Conservation (phyloP, 2,329 filamentous ascomycete genomes). For the Ophidiomyces ophidiicola region DNA sequence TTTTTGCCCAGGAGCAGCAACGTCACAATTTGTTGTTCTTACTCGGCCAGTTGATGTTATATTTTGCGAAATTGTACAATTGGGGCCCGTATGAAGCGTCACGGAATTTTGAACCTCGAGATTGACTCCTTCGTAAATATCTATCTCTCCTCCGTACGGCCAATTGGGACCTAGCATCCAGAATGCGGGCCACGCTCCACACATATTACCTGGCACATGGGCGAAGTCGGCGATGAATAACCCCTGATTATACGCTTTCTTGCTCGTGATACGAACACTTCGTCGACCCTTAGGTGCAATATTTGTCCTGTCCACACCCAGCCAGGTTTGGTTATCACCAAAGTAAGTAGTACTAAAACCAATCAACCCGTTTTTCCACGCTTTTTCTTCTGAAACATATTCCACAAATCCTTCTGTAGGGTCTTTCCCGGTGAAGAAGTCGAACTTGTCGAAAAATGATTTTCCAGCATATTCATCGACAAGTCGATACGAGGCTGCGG, state of each 20-base stretch:
- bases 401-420: slow-evolving; percentile 42
- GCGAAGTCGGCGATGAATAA: slow-evolving; percentile 38
- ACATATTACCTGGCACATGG: slow-evolving; percentile 38
- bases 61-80: slow-evolving; percentile 32
- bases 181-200: slow-evolving; percentile 42
- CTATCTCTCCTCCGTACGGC: slow-evolving; percentile 38
- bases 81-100: slow-evolving; percentile 38
- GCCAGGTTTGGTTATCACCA: slow-evolving; percentile 27
- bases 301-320: slow-evolving; percentile 35
- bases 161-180: slow-evolving; percentile 34
- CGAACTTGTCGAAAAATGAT: slow-evolving; percentile 40
- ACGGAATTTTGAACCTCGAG: slow-evolving; percentile 33
- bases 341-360: slow-evolving; percentile 21
- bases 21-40: slow-evolving; percentile 39
- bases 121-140: slow-evolving; percentile 44
- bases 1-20: slow-evolving; percentile 29
- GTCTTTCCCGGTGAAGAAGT: slow-evolving; percentile 38
- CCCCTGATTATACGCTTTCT: slow-evolving; percentile 35
- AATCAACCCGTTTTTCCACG: slow-evolving; percentile 28
- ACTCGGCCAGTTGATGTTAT: slow-evolving; percentile 40
- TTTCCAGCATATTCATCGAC: slow-evolving; percentile 34
- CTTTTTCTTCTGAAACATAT: slow-evolving; percentile 34
- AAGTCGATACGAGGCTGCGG: slow-evolving; percentile 19
- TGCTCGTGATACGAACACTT: slow-evolving; percentile 36
- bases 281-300: slow-evolving; percentile 31